These are phyloP conservation scores for Globisporangium iwayamae DNA, from an alignment of 352 stramenopile genomes.

Conservation along the genomic window DNA sequence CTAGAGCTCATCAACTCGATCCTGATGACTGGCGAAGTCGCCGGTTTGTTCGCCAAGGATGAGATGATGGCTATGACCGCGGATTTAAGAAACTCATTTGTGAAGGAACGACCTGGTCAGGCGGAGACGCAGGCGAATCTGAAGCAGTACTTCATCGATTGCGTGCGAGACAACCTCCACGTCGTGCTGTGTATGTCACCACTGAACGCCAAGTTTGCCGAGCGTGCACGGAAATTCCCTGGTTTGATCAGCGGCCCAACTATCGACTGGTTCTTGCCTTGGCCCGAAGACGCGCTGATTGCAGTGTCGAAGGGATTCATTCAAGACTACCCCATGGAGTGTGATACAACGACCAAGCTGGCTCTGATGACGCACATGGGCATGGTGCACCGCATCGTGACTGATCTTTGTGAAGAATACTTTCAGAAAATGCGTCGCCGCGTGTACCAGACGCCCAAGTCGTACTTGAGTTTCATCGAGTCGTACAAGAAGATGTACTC, in stretches of 20 bases:
- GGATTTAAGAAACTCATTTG: slow-evolving; percentile 93
- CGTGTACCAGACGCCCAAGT: slow-evolving; percentile 99
- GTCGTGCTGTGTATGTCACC: slow-evolving; percentile 99
- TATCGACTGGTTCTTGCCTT: slow-evolving; percentile 99
- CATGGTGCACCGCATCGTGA: slow-evolving; percentile 97
- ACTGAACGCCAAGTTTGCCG: slow-evolving; percentile 97
- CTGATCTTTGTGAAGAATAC: slow-evolving; percentile 97
- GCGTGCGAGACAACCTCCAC: slow-evolving; percentile 97
- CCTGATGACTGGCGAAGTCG: slow-evolving; percentile 98
- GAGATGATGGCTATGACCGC: slow-evolving; percentile 99
- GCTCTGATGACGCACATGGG: slow-evolving; percentile 97
- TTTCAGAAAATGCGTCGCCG: slow-evolving; percentile 96
- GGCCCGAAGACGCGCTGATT: slow-evolving; percentile 97
- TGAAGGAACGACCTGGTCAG: slow-evolving; percentile 92
- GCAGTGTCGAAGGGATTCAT: slow-evolving; percentile 97
- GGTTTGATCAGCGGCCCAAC: slow-evolving; percentile 96
- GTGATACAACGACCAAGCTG: slow-evolving; percentile 77
- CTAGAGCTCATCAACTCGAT: slow-evolving; percentile 98
- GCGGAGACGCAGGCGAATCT: slow-evolving; percentile 96
- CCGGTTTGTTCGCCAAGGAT: slow-evolving; percentile 97
- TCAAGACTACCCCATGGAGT: slow-evolving; percentile 95
- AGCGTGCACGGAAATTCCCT: slow-evolving; percentile 96
- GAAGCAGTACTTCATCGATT: slow-evolving; percentile 98
- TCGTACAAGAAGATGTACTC: slow-evolving; percentile 98
- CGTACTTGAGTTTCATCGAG: slow-evolving; percentile 98